Percentiles rank a stretch among this genome's conserved stretches.
phyloP scores from a whole-genome alignment of 2,329 filamentous ascomycete species.

The Phaeosphaeria sp. region DNA sequence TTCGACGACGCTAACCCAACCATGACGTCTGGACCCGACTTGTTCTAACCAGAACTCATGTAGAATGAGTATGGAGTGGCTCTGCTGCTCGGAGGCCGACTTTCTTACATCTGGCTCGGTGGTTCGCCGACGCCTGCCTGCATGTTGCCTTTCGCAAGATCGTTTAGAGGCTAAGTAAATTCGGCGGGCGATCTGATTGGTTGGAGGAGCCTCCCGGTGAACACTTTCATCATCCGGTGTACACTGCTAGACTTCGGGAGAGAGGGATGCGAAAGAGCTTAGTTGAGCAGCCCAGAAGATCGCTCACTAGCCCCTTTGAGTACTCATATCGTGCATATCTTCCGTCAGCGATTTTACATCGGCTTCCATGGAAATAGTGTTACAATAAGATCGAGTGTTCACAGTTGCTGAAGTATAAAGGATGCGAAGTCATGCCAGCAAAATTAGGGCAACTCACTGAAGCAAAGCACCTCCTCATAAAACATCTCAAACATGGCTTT shows the following conservation, averaged over 20 bases:
- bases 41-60: background rate
- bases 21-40: background rate
- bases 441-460: background rate
- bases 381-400: background rate
- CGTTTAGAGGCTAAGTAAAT: background rate
- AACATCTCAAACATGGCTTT: conserved; percentile 54
- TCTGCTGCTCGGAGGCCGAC: background rate
- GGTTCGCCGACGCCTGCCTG: background rate
- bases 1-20: background rate
- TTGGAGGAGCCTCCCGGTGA: background rate
- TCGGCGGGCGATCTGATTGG: background rate
- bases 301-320: background rate
- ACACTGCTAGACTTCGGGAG: background rate
- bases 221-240: background rate
- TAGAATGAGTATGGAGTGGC: background rate
- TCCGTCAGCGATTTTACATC: background rate
- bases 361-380: background rate
- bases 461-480: background rate
- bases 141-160: background rate
- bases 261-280: background rate
- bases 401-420: background rate
- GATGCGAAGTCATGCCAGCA: background rate
- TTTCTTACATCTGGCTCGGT: background rate
- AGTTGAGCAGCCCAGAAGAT: background rate
- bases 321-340: background rate